Evolutionary conservation across 306 rosid genomes (phyloP), one percentile per base, ranked within the genome.

Genomic region (Morella rubra): DNA sequence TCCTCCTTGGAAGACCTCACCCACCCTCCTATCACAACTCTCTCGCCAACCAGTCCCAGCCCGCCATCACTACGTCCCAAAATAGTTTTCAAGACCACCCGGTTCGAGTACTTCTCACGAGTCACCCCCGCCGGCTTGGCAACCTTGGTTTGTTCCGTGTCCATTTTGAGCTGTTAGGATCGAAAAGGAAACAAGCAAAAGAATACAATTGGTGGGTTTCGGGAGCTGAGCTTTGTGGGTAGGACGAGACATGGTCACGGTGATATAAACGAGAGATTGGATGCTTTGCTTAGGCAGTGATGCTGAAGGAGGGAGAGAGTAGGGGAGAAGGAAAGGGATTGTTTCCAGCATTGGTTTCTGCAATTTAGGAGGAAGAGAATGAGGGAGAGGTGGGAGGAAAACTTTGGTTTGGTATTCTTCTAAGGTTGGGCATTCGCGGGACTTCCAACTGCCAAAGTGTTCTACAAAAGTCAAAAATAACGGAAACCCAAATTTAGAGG

Each of bases 21-120:
- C 99, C 99, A 96, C 1, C 97, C 99, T 11, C 99, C 99, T 1
- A 96, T 72, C 8, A 91, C 80, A 32, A 88, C 80, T 69, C 84
- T 86, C 55, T 72, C 83, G 20, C 85, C 96, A 11, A 77, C 49
- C 51, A 88, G 75, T 42, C 80, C 82, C 10, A 76, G 3, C 2
- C 88, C 87, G 0, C 69, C 86, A 10, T 87, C 84, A 3, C 8
- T 9, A 7, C 85, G 47, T 6, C 87, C 90, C 54, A 88, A 14
- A 5, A 96, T 40, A 12, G 86, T 65, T 77, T 88, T 92, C 69
- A 96, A 24, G 27, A 87, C 84, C n/a, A 92, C 90, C 46, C 97
- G 89, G 20, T 76, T 72, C 3, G 98, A 91, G 85, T 90, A 96
- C 22, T 82, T 84, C 56, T 74, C 77, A 14, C 75, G 71, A 3